These are phyloP conservation scores for Xerocomus nothofagi DNA, from an alignment of 1,284 basidiomycete species.

Conservation along the genomic window DNA sequence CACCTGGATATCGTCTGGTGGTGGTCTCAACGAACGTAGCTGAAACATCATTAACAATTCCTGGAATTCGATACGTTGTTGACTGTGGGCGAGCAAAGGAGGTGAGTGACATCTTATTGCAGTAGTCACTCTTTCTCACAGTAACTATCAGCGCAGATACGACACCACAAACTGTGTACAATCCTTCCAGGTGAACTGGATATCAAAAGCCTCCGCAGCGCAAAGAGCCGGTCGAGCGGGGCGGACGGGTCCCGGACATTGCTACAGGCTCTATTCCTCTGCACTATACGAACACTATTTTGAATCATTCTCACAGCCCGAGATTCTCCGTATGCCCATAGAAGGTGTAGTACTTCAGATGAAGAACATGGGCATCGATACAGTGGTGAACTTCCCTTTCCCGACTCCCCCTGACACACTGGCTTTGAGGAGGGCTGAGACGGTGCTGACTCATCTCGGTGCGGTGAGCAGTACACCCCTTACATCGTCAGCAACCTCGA, in stretches of 20 bases:
- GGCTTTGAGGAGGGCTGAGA: conserved; percentile 82
- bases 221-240: conserved; percentile 96
- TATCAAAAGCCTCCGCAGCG: conserved; percentile 94
- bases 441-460: conserved; percentile 78
- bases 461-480: conserved; percentile 60
- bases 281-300: conserved; percentile 92
- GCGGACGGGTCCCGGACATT: conserved; percentile 90
- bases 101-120: conserved; percentile 42
- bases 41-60: conserved; percentile 97
- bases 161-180: conserved; percentile 96
- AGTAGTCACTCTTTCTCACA: conserved; percentile 3
- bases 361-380: conserved; percentile 99
- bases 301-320: conserved; percentile 82
- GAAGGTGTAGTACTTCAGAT: conserved; percentile 97
- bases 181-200: conserved; percentile 92
- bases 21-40: conserved; percentile 99
- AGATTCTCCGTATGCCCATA: conserved; percentile 95
- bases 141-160: conserved; percentile 80
- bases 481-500: conserved; percentile 25
- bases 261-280: conserved; percentile 93
- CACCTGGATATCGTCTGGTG: conserved; percentile 85
- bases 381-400: conserved; percentile 97
- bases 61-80: conserved; percentile 96
- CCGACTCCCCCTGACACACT: conserved; percentile 92
- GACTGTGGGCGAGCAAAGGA: conserved; percentile 97